A percentile compares a stretch with the other conserved stretches of the same genome.
Conservation (phyloP, 768 basidiomycete genomes). For the Dioszegia crocea region DNA sequence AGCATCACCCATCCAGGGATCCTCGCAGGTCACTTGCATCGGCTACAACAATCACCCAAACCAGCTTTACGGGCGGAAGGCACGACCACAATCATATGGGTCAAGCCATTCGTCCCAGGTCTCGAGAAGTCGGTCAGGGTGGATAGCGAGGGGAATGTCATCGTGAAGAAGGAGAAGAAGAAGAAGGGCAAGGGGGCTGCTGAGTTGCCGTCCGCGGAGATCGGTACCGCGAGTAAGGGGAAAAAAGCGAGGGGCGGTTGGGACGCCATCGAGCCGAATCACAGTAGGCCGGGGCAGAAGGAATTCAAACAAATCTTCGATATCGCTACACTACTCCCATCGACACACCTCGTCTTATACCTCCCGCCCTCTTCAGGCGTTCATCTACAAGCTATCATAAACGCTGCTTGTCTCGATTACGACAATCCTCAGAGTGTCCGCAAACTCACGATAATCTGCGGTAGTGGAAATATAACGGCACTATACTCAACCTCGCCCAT, state of each 20-base stretch:
- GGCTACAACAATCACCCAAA: background rate
- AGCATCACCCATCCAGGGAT: background rate
- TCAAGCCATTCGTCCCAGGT: background rate
- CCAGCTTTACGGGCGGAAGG: background rate
- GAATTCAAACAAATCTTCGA: constrained; percentile 1
- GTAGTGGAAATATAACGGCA: background rate
- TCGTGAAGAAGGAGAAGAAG: background rate
- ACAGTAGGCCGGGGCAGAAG: background rate
- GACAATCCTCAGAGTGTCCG: background rate
- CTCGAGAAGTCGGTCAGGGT: background rate
- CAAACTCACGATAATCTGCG: background rate
- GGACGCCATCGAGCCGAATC: too few species aligned
- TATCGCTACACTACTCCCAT: background rate
- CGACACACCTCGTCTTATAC: background rate
- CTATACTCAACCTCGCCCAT: too few species aligned
- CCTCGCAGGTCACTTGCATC: background rate
- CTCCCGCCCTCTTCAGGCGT: background rate
- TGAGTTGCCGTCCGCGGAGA: background rate
- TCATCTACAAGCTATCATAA: background rate
- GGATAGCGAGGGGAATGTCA: background rate
- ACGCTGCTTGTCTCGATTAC: background rate
- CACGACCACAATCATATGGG: background rate
- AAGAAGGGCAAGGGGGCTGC: background rate
- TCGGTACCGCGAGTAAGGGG: too few species aligned
- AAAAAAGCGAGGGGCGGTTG: too few species aligned